Evolutionary conservation across 2,329 filamentous ascomycete species (phyloP).

Genomic region (Coleophoma crateriformis): DNA sequence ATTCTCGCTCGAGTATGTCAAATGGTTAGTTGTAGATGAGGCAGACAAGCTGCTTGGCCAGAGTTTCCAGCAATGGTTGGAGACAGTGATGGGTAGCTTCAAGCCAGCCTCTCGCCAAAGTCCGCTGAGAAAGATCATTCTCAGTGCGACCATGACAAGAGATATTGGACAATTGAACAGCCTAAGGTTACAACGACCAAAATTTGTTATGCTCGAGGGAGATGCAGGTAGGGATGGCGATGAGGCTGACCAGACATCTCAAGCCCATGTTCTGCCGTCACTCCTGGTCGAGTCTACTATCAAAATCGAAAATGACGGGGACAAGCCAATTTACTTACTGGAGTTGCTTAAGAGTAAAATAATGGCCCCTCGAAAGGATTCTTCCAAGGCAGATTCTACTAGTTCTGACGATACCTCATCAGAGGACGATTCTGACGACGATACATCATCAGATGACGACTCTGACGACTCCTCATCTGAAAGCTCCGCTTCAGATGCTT

Average conservation of each 20-base stretch:
- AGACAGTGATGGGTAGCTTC: constrained; percentile 61
- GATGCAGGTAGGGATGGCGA: constrained; percentile 18
- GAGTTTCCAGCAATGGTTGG: constrained; percentile 88
- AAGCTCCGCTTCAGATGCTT: not conserved
- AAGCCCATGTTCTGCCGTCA: constrained; percentile 55
- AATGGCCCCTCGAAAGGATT: constrained; percentile 27
- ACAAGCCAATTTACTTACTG: constrained; percentile 82
- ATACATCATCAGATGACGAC: constrained; percentile 3
- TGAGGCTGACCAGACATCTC: constrained; percentile 28
- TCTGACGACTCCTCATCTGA: constrained; percentile 4
- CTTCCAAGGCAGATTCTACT: constrained; percentile 11
- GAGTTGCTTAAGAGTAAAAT: constrained; percentile 61
- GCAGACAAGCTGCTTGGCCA: constrained; percentile 88
- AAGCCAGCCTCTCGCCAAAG: constrained; percentile 15
- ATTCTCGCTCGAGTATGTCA: constrained; percentile 71
- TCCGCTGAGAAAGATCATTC: constrained; percentile 69
- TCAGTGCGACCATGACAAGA: constrained; percentile 88
- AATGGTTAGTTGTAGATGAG: constrained; percentile 91
- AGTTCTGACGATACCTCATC: constrained; percentile 9
- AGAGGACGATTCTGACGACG: constrained; percentile 6
- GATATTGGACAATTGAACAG: constrained; percentile 76
- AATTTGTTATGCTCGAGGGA: constrained; percentile 69
- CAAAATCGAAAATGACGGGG: constrained; percentile 60
- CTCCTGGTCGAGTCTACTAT: constrained; percentile 60
- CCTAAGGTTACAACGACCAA: constrained; percentile 67